A percentile compares a stretch with the other conserved stretches of the same genome.
These are phyloP conservation scores for Daedalea quercina DNA, from an alignment of 768 basidiomycete species.

Conservation along the genomic window DNA sequence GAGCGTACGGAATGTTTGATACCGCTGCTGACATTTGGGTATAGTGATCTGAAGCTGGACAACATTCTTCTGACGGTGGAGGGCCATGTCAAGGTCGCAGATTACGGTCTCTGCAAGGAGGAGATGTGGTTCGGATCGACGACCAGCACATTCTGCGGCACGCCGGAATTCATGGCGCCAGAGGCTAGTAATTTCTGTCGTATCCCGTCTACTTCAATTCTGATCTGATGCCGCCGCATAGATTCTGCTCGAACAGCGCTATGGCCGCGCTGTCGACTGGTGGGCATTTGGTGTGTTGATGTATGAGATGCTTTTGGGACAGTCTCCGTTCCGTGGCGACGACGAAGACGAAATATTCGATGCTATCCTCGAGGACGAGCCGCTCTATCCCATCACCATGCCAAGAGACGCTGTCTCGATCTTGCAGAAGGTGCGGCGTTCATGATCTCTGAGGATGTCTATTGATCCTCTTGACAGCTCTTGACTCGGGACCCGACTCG, in stretches of 20 bases:
- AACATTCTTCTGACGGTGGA: slow-evolving; percentile 96
- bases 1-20: not conserved
- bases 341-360: slow-evolving; percentile 99
- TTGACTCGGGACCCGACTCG: slow-evolving; percentile 87
- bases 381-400: slow-evolving; percentile 98
- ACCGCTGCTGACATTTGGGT: not conserved
- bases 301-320: slow-evolving; percentile 98
- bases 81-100: slow-evolving; percentile 97
- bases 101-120: slow-evolving; percentile 98
- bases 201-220: not conserved
- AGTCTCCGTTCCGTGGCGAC: slow-evolving; percentile 98
- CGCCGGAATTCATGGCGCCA: slow-evolving; percentile 99
- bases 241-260: slow-evolving; percentile 99
- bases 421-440: slow-evolving; percentile 69
- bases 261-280: slow-evolving; percentile 98
- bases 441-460: too few species aligned
- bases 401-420: slow-evolving; percentile 95
- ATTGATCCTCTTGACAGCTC: slow-evolving; percentile 41
- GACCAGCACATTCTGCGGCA: slow-evolving; percentile 98
- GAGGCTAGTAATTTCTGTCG: slow-evolving; percentile 53
- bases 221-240: slow-evolving; percentile 23
- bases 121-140: slow-evolving; percentile 97
- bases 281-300: slow-evolving; percentile 99
- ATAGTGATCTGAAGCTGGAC: slow-evolving; percentile 93
- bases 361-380: slow-evolving; percentile 97